Evolutionary conservation across 352 stramenopile species (phyloP).

Genomic region (Globisporangium solare): DNA sequence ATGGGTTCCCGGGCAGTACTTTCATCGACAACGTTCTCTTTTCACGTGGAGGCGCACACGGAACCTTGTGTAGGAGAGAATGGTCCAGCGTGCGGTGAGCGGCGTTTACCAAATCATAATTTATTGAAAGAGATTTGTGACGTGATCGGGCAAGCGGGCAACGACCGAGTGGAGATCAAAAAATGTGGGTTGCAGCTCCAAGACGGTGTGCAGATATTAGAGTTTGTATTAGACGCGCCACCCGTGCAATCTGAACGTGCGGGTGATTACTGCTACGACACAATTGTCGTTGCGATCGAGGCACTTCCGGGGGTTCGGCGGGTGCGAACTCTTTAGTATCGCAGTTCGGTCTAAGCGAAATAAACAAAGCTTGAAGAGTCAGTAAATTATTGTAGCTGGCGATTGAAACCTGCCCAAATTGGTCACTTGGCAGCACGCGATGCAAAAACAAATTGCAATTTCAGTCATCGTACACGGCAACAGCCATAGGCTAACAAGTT

Average conservation of each 20-base stretch:
- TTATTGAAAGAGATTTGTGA: slow-evolving; percentile 84
- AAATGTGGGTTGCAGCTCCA: slow-evolving; percentile 77
- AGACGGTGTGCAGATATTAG: slow-evolving; percentile 66
- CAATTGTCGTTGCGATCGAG: slow-evolving; percentile 40
- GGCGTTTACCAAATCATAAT: slow-evolving; percentile 75
- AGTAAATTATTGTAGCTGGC: not conserved
- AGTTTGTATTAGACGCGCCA: slow-evolving; percentile 67
- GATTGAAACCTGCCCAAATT: too few relatives aligned
- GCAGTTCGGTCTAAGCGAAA: not conserved
- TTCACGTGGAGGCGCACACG: slow-evolving; percentile 63
- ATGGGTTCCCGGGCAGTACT: slow-evolving; percentile 7
- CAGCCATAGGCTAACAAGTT: too few relatives aligned
- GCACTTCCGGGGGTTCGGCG: slow-evolving; percentile 33
- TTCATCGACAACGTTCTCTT: slow-evolving; percentile 35
- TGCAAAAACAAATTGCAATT: too few relatives aligned
- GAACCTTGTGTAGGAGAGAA: slow-evolving; percentile 29
- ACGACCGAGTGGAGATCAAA: slow-evolving; percentile 72
- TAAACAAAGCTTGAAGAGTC: not conserved
- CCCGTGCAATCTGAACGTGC: slow-evolving; percentile 17
- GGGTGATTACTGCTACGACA: slow-evolving; percentile 21
- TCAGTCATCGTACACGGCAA: too few relatives aligned
- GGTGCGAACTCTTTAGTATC: slow-evolving; percentile 20
- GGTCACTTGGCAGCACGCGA: too few relatives aligned
- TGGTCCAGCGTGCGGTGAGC: slow-evolving; percentile 36
- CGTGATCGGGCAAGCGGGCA: slow-evolving; percentile 55